phyloP scores from a whole-genome alignment of 73 alveolate genomes.

The Tetrahymena borealis region DNA sequence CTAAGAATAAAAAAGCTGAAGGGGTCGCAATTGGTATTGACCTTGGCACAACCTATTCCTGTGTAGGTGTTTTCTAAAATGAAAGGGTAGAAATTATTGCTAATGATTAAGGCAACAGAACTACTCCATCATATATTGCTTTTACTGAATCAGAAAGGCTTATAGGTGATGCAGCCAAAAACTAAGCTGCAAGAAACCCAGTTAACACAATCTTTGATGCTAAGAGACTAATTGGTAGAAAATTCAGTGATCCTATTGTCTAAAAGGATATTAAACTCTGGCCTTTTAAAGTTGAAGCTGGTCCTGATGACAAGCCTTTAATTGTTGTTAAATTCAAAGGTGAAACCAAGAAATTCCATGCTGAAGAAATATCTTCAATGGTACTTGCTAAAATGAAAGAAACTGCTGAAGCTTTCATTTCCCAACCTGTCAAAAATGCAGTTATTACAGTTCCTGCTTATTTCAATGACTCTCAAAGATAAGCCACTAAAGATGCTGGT shows the following conservation, averaged over 20 bases:
- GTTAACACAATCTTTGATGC: constrained; percentile 85
- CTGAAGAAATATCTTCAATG: constrained; percentile 95
- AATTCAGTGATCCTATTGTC: constrained; percentile 78
- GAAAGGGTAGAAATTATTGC: constrained; percentile 97
- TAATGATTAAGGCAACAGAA: constrained; percentile 93
- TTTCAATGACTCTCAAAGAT: constrained; percentile 77
- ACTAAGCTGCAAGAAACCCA: constrained; percentile 93
- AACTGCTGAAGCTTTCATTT: constrained; percentile 84
- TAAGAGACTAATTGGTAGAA: constrained; percentile 91
- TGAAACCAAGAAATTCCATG: constrained; percentile 72
- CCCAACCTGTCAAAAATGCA: constrained; percentile 62
- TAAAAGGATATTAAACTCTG: constrained; percentile 82
- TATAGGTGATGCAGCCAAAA: constrained; percentile 96
- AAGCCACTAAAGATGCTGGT: constrained; percentile 95
- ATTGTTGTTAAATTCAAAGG: constrained; percentile 80
- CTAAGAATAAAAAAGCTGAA: neutral
- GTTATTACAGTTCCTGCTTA: constrained; percentile 84
- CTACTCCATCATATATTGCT: constrained; percentile 95
- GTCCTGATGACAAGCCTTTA: constrained; percentile 85
- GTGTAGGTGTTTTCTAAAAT: constrained; percentile 92
- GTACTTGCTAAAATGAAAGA: constrained; percentile 86
- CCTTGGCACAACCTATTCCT: constrained; percentile 95
- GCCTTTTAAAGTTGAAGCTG: constrained; percentile 88
- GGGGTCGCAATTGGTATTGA: constrained; percentile 82
- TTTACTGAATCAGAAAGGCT: constrained; percentile 91